A percentile compares a stretch with the other conserved stretches of the same genome.
Evolutionary conservation across 352 stramenopile species (phyloP).

Genomic region (Globisporangium recalcitrans): DNA sequence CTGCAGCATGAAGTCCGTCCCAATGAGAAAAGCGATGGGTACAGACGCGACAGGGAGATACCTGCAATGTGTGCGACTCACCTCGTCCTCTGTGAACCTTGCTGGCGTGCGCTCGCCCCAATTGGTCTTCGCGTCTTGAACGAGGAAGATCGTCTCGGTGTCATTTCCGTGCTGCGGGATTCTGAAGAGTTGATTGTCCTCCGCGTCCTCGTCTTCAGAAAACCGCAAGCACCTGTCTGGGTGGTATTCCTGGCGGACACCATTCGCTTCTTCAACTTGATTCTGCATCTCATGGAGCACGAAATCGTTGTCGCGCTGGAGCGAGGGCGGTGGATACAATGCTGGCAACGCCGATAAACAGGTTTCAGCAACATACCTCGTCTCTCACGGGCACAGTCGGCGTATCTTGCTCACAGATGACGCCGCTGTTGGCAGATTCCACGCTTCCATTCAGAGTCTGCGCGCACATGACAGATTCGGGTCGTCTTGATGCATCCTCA

Average conservation of each 20-base stretch:
- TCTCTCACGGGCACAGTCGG: neutral
- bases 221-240: neutral
- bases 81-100: neutral
- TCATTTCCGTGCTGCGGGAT: neutral
- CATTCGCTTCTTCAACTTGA: neutral
- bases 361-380: neutral
- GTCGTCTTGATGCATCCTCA: too few relatives aligned
- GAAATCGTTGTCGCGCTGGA: neutral
- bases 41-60: neutral
- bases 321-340: too few relatives aligned
- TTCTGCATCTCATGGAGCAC: neutral
- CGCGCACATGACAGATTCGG: too few relatives aligned
- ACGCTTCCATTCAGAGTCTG: neutral
- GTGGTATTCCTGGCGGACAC: neutral
- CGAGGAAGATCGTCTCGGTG: constrained; percentile 9
- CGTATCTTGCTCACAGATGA: neutral
- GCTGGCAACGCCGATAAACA: neutral
- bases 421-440: neutral
- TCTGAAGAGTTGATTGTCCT: neutral
- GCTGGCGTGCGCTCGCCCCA: constrained; percentile 1
- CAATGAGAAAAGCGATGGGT: neutral
- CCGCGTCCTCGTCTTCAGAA: neutral
- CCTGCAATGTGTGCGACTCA: neutral
- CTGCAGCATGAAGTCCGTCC: neutral
- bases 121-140: constrained; percentile 17